These are phyloP conservation scores for Metschnikowia colocasiae DNA, from an alignment of 805 yeast species.

Conservation along the genomic window DNA sequence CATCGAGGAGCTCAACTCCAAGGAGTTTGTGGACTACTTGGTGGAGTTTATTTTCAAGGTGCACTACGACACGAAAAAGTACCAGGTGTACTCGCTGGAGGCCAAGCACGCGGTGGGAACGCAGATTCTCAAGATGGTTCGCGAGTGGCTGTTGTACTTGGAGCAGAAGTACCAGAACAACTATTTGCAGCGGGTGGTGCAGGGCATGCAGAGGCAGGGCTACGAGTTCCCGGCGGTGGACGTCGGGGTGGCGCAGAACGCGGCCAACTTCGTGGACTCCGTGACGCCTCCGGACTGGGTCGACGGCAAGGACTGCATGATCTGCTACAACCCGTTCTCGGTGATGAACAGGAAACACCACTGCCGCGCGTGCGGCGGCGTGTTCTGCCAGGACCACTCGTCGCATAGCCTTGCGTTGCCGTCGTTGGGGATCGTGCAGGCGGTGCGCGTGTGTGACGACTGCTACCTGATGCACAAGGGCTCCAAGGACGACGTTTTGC, in stretches of 20 bases:
- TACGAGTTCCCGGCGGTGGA: constrained; percentile 58
- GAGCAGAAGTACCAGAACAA: constrained; percentile 55
- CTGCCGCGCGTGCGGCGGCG: constrained; percentile 97
- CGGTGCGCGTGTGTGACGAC: constrained; percentile 91
- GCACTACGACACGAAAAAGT: constrained; percentile 33
- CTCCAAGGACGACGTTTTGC: constrained; percentile 5
- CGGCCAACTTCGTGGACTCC: constrained; percentile 66
- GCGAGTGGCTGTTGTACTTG: constrained; percentile 75
- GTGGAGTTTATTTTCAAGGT: constrained; percentile 43
- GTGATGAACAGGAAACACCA: constrained; percentile 90
- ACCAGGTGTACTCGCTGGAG: constrained; percentile 17
- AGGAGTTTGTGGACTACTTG: constrained; percentile 82
- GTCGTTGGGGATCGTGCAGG: constrained; percentile 78
- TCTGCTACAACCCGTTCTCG: constrained; percentile 76
- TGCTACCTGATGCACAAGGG: constrained; percentile 64
- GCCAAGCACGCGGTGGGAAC: constrained; percentile 46
- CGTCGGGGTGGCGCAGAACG: constrained; percentile 27
- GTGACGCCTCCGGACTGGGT: constrained; percentile 97
- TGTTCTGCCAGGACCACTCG: constrained; percentile 84
- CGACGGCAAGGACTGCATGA: constrained; percentile 93
- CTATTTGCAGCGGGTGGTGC: constrained; percentile 62
- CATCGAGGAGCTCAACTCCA: constrained; percentile 68
- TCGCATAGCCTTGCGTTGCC: constrained; percentile 67
- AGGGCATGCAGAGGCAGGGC: constrained; percentile 57
- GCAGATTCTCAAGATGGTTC: constrained; percentile 59